Evolutionary conservation across 2,329 filamentous ascomycete species (phyloP).

Genomic region (Stemphylium lycopersici): DNA sequence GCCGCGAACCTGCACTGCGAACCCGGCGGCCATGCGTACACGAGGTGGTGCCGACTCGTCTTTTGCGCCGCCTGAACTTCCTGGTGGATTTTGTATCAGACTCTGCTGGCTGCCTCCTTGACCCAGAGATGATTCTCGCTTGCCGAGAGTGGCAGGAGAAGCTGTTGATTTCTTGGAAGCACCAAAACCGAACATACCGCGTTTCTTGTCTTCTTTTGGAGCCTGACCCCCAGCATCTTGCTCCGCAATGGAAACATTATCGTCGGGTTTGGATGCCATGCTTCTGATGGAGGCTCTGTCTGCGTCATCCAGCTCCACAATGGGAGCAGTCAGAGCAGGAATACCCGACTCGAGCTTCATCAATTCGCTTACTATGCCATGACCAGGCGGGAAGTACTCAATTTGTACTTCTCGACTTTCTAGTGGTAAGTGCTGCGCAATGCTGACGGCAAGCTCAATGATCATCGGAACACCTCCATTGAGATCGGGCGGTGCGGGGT

Average conservation of each 20-base stretch:
- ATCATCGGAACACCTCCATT: conserved; percentile 91
- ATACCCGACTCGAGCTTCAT: conserved; percentile 81
- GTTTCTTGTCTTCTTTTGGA: conserved; percentile 44
- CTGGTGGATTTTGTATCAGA: conserved; percentile 45
- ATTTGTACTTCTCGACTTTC: conserved; percentile 92
- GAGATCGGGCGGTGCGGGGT: conserved; percentile 80
- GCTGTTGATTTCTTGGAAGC: conserved; percentile 46
- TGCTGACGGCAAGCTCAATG: conserved; percentile 84
- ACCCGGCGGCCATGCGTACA: conserved; percentile 56
- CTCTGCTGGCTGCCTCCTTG: conserved; percentile 47
- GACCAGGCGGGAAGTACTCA: conserved; percentile 81
- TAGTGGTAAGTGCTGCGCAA: conserved; percentile 83
- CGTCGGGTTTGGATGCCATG: conserved; percentile 41
- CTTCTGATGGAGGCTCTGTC: conserved; percentile 49
- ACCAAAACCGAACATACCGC: conserved; percentile 53
- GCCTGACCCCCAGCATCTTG: conserved; percentile 39
- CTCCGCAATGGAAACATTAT: conserved; percentile 36
- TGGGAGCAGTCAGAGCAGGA: conserved; percentile 53
- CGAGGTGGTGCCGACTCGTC: conserved; percentile 52
- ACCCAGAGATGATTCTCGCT: conserved; percentile 48
- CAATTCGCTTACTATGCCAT: conserved; percentile 69
- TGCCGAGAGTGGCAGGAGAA: conserved; percentile 43
- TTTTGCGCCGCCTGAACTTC: conserved; percentile 47
- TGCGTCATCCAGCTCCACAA: conserved; percentile 49
- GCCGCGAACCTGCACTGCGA: conserved; percentile 57